A percentile compares a stretch with the other conserved stretches of the same genome.
phyloP scores from a whole-genome alignment of 768 basidiomycete genomes.

The Albatrellus ellisii region DNA sequence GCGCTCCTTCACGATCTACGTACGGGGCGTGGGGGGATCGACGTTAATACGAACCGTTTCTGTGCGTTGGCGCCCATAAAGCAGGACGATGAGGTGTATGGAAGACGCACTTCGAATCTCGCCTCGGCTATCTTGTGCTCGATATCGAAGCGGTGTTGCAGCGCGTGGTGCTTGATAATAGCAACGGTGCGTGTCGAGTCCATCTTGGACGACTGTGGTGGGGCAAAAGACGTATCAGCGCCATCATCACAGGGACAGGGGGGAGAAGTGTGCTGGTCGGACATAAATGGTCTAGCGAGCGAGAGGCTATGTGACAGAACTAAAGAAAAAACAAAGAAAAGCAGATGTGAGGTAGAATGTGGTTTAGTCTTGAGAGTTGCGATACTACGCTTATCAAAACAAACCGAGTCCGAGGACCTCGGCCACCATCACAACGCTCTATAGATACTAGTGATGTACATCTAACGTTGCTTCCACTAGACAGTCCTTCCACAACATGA shows the following conservation, averaged over 20 bases:
- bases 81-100: neutral
- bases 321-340: neutral
- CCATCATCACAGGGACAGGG: neutral
- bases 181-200: conserved; percentile 53
- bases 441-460: no score
- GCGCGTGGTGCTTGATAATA: conserved; percentile 73
- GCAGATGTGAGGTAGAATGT: no score
- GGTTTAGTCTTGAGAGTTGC: no score
- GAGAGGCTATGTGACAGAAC: neutral
- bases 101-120: conserved; percentile 61
- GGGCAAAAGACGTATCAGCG: neutral
- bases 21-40: conserved; percentile 9
- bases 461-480: no score
- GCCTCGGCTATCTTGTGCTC: conserved; percentile 70
- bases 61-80: neutral
- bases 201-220: conserved; percentile 4
- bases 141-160: conserved; percentile 64
- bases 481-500: no score
- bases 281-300: neutral
- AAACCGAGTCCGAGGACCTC: no score
- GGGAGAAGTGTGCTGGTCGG: neutral
- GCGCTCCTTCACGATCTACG: conserved; percentile 71
- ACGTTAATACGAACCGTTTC: no score
- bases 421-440: no score
- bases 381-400: no score